phyloP scores from a whole-genome alignment of 176 grass and related monocot species.

The Areca catechu region DNA sequence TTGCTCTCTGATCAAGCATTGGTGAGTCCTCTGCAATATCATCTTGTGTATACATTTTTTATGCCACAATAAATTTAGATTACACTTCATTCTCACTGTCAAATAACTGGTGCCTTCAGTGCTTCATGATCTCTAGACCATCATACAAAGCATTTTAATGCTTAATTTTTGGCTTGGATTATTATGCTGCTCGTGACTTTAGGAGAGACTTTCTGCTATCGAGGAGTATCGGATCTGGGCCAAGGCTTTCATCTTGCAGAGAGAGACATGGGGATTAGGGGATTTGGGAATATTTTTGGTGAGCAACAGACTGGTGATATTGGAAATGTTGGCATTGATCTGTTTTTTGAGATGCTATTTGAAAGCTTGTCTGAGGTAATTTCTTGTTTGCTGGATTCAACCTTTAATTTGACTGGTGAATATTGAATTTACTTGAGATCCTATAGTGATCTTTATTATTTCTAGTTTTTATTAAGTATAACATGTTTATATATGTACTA shows the following conservation, averaged over 20 bases:
- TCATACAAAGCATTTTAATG: no score
- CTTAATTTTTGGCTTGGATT: no score
- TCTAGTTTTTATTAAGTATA: no score
- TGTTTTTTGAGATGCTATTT: constrained; percentile 99
- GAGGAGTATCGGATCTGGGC: constrained; percentile 79
- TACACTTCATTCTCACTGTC: no score
- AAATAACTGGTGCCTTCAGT: no score
- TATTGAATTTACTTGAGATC: no score
- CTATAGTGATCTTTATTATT: no score
- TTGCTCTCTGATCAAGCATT: constrained; percentile 63
- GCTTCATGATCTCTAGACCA: no score
- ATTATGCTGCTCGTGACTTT: constrained; percentile 11
- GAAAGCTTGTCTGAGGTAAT: constrained; percentile 89
- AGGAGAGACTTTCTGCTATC: constrained; percentile 89
- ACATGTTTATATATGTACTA: no score
- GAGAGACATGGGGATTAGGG: constrained; percentile 94
- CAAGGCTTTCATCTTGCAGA: constrained; percentile 94
- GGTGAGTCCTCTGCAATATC: constrained; percentile 27
- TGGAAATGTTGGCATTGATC: constrained; percentile 90
- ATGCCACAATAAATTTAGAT: neutral
- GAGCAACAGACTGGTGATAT: constrained; percentile 97
- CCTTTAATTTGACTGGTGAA: no score
- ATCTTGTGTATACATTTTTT: constrained; percentile 17
- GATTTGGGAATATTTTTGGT: constrained; percentile 91
- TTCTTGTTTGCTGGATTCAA: neutral